A percentile compares a stretch with the other conserved stretches of the same genome.
Evolutionary conservation across 148 eudicot genomes (phyloP).

Genomic region (Gaultheria prostrata): DNA sequence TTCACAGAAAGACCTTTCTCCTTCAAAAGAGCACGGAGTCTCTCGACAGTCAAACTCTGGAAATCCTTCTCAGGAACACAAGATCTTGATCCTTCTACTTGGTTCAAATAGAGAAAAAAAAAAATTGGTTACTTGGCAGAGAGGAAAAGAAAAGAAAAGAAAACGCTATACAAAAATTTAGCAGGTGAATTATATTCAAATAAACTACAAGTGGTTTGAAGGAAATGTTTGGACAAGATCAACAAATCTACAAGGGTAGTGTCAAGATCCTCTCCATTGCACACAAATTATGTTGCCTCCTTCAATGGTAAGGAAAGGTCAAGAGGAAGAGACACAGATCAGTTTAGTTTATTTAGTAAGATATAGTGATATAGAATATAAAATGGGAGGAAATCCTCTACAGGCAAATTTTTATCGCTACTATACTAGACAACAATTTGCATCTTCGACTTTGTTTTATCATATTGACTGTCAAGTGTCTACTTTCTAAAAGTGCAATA

Average conservation of each 20-base stretch:
- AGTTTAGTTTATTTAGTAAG: too few relatives aligned
- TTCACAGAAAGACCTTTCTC: constrained; percentile 71
- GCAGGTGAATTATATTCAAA: not conserved
- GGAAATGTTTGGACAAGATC: not conserved
- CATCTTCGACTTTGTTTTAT: not conserved
- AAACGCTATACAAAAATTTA: not conserved
- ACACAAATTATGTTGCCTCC: not conserved
- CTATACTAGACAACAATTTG: not conserved
- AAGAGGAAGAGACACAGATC: not conserved
- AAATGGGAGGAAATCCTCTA: not conserved
- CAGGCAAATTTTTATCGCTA: not conserved
- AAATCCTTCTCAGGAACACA: constrained; percentile 39
- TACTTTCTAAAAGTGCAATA: not conserved
- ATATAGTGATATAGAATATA: not conserved
- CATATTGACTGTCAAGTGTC: not conserved
- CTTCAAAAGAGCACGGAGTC: constrained; percentile 68
- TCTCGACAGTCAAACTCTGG: constrained; percentile 73
- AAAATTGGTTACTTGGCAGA: not conserved
- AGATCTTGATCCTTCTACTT: constrained; percentile 53
- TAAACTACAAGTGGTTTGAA: not conserved
- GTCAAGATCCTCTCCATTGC: not conserved
- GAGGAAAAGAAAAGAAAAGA: not conserved
- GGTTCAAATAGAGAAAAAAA: constrained; percentile 10
- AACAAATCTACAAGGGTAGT: not conserved
- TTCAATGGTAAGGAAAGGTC: not conserved